Base-by-base conservation (phyloP, 2,329 filamentous ascomycete genomes). In the Tolypocladium amazonense region DNA sequence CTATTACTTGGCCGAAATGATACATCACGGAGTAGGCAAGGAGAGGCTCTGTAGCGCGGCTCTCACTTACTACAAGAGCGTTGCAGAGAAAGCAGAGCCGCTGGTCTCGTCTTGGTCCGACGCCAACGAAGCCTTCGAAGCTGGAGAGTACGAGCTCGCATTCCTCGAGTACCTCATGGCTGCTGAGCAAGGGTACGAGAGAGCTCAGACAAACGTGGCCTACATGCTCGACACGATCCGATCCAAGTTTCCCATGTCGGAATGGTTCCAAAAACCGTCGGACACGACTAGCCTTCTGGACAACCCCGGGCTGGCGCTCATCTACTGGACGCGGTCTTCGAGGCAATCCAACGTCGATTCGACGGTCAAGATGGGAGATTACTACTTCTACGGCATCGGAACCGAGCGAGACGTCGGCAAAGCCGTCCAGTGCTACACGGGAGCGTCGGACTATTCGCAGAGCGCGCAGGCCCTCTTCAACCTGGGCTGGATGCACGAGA, bases 401-500 rank as follows among this genome's bases (percentile, higher is more conserved):
- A 84, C 88, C 0, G 77, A 83, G 9, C 68, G 78, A 0, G 89
- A 95, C 65, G 77, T 89, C 23, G 87, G 92, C 66, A 96, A 96
- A 73, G 95, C 95, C 7, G 92, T 92, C 0, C 87, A 89, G 53
- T 99, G 94, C 76, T 99, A 99, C 68, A 88, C 89, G 58, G 89
- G 90, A 4, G 94, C 94, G 1, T 92, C 92, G 0, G 94, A 99
- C 70, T 92, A 89, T 61, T 87, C 93, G 66, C 88, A 92, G 69
- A 96, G 91, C 66, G 94, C 93, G 2, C 95, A 99, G 74, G 94
- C 95, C 18, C 85, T 97, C 60, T 99, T 92, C 84, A 97, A 99
- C 68, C 79, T 99, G 18, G 95, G 94, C 6, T 99, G 94, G 94
- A 97, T 99, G 93, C 92, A 99, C 69, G 94, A 99, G 75, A 97